phyloP scores from a whole-genome alignment of 768 basidiomycete species.

The Mycena alexandri region DNA sequence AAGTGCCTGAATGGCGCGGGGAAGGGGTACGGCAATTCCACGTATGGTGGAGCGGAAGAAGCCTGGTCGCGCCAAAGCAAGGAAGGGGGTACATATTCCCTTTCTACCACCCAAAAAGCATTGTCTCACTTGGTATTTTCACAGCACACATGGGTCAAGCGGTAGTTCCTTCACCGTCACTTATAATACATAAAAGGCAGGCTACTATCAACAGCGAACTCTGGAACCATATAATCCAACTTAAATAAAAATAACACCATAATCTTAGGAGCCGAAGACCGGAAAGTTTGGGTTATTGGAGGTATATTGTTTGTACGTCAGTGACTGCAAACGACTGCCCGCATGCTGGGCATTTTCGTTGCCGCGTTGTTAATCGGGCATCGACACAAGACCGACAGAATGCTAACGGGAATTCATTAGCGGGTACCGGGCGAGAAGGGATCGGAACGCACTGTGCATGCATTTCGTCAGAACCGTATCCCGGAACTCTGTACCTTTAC shows the following conservation, averaged over 20 bases:
- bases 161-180: conserved; percentile 57
- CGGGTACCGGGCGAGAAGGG: conserved; percentile 2
- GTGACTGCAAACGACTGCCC: conserved; percentile 83
- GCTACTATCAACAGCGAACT: conserved; percentile 19
- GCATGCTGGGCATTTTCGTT: conserved; percentile 95
- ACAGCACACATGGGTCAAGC: conserved; percentile 97
- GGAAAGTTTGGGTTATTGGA: conserved; percentile 51
- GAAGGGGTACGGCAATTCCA: too few relatives aligned
- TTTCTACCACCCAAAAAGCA: conserved; percentile 17
- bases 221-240: conserved; percentile 34
- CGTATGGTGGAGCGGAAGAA: conserved; percentile 99
- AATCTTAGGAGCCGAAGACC: conserved; percentile 27
- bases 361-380: conserved; percentile 87
- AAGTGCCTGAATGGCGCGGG: too few relatives aligned
- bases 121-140: conserved; percentile 32
- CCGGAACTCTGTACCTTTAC: conserved; percentile 77
- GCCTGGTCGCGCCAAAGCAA: conserved; percentile 91
- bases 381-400: conserved; percentile 91
- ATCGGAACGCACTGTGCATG: conserved; percentile 82
- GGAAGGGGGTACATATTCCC: conserved; percentile 82
- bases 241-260: too few relatives aligned
- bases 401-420: conserved; percentile 57
- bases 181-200: conserved; percentile 30
- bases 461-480: conserved; percentile 88
- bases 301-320: conserved; percentile 73